phyloP scores from a whole-genome alignment of 371 early-diverging fungal genomes.

The Mucor sp. region DNA sequence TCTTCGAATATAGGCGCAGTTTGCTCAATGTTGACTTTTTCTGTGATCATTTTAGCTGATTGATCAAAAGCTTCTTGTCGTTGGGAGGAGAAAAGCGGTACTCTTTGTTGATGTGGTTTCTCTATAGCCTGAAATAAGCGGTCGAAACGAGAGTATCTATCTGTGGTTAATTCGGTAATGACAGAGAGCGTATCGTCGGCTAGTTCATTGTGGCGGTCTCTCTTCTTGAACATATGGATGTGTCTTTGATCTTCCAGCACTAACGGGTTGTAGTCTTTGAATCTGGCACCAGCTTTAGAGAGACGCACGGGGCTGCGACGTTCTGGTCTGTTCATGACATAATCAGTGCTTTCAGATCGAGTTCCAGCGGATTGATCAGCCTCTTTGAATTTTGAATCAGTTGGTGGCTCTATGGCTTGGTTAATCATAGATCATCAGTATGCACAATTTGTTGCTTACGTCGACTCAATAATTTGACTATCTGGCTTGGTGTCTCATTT shows the following conservation, averaged over 20 bases:
- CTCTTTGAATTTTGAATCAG: background rate
- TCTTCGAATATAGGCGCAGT: background rate
- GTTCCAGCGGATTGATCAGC: background rate
- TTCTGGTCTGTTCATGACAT: background rate
- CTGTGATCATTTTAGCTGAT: background rate
- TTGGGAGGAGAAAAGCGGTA: no score
- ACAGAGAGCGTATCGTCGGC: background rate
- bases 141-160: constrained; percentile 2
- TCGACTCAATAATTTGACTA: background rate
- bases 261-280: background rate
- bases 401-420: background rate
- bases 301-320: background rate
- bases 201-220: background rate
- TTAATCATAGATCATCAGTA: background rate
- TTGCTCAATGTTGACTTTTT: background rate
- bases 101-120: background rate
- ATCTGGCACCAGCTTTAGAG: background rate
- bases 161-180: background rate
- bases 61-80: background rate
- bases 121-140: background rate
- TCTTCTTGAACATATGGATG: background rate
- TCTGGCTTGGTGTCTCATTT: background rate
- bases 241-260: background rate
- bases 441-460: background rate
- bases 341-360: background rate